A percentile compares a stretch with the other conserved stretches of the same genome.
Conservation (phyloP, 2,329 filamentous ascomycete genomes). For the Apiospora phragmitis region DNA sequence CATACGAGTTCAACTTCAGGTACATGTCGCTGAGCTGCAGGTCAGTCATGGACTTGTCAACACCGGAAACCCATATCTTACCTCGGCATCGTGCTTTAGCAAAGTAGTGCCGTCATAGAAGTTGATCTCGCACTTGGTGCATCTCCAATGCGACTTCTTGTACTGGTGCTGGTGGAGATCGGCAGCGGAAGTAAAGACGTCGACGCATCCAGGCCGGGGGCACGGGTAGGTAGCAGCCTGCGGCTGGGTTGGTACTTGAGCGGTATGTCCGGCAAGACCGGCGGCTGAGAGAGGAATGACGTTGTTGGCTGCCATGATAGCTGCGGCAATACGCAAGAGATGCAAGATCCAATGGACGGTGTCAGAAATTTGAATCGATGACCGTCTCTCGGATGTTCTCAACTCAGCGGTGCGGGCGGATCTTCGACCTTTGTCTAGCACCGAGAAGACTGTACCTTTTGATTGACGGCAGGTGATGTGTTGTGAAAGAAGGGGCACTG, state of each 20-base stretch:
- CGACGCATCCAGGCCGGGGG: not conserved
- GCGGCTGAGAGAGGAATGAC: not conserved
- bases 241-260: not conserved
- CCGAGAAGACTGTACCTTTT: too few species aligned
- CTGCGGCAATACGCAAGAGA: not conserved
- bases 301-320: not conserved
- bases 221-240: not conserved
- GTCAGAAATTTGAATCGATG: not conserved
- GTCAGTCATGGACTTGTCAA: not conserved
- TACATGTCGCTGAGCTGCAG: not conserved
- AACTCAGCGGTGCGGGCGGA: too few species aligned
- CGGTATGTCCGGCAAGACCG: not conserved
- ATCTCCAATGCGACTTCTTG: not conserved
- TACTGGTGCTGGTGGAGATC: not conserved
- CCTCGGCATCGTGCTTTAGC: conserved; percentile 31
- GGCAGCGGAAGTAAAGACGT: not conserved
- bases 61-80: conserved; percentile 29
- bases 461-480: too few species aligned
- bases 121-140: not conserved
- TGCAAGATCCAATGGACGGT: not conserved
- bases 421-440: too few species aligned
- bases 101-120: not conserved
- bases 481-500: not conserved
- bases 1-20: conserved; percentile 37
- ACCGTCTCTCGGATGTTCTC: too few species aligned